phyloP scores from a whole-genome alignment of 2,329 filamentous ascomycete species.

The Cadophora sp. region DNA sequence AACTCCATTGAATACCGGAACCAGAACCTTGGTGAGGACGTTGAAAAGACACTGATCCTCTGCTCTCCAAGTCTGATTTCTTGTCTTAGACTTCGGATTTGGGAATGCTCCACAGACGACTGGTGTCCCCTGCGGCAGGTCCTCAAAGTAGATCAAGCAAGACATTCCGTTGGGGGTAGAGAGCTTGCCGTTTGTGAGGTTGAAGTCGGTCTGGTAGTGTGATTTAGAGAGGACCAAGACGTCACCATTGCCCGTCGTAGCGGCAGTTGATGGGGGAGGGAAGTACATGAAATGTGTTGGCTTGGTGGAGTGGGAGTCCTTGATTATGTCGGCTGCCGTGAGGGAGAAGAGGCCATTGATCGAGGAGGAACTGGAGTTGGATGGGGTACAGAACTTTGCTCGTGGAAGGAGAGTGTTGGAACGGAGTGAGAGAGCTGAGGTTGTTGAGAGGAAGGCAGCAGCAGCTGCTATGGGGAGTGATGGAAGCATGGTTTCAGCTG shows the following conservation, averaged over 20 bases:
- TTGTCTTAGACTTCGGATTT: neutral
- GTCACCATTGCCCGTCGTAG: neutral
- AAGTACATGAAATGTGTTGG: slow-evolving; percentile 8
- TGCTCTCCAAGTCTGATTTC: slow-evolving; percentile 6
- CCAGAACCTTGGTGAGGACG: neutral
- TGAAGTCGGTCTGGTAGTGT: neutral
- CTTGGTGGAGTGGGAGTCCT: neutral
- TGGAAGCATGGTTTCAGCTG: neutral
- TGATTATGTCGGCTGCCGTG: neutral
- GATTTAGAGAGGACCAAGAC: neutral
- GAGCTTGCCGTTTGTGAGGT: neutral
- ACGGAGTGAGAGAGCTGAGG: neutral
- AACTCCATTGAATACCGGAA: neutral
- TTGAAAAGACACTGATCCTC: slow-evolving; percentile 5
- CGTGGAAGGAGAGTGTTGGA: neutral
- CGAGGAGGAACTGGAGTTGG: neutral
- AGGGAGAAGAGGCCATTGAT: slow-evolving; percentile 1
- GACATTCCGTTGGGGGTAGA: neutral
- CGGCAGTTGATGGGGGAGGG: neutral
- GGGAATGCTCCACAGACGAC: neutral
- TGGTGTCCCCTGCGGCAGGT: neutral
- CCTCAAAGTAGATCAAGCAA: slow-evolving; percentile 5
- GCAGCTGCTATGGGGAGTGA: neutral
- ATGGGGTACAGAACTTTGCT: neutral
- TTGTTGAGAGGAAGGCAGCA: neutral